Conservation (phyloP, 1,284 basidiomycete genomes). For the Bondarzewia mesenterica region DNA sequence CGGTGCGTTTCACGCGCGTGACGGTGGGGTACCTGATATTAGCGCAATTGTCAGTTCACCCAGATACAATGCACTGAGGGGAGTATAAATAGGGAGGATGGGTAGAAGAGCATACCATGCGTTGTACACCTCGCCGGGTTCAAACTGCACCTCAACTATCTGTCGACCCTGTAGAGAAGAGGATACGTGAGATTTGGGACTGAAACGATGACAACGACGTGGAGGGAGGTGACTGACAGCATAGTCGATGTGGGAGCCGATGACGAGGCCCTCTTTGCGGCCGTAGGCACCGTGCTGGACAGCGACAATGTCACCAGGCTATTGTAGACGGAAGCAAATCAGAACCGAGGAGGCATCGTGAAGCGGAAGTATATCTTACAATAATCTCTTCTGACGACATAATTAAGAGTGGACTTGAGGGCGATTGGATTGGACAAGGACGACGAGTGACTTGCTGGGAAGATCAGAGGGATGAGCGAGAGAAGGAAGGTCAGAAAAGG, state of each 20-base stretch:
- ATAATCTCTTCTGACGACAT: constrained; percentile 18
- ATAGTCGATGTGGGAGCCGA: constrained; percentile 64
- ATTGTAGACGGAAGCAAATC: constrained; percentile 2
- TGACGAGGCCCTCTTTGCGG: constrained; percentile 66
- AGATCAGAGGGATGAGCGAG: constrained; percentile 6
- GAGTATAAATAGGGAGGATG: background rate
- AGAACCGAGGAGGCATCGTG: background rate
- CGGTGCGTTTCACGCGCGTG: constrained; percentile 62
- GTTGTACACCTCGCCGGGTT: constrained; percentile 56
- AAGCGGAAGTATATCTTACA: constrained; percentile 2
- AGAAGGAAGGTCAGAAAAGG: background rate
- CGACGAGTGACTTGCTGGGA: constrained; percentile 14
- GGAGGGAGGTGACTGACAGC: constrained; percentile 52
- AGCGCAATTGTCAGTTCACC: background rate
- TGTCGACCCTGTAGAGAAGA: constrained; percentile 55
- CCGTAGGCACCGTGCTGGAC: constrained; percentile 56
- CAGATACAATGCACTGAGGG: background rate
- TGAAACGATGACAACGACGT: background rate
- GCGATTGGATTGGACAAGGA: background rate
- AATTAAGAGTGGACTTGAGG: constrained; percentile 8
- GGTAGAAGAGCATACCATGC: constrained; percentile 41
- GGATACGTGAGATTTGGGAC: background rate
- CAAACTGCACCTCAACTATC: constrained; percentile 72
- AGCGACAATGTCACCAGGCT: constrained; percentile 75
- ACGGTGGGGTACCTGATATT: constrained; percentile 55